Percentiles rank a stretch among this genome's conserved stretches.
phyloP scores from a whole-genome alignment of 306 rosid genomes.

The Ormosia semicastrata region DNA sequence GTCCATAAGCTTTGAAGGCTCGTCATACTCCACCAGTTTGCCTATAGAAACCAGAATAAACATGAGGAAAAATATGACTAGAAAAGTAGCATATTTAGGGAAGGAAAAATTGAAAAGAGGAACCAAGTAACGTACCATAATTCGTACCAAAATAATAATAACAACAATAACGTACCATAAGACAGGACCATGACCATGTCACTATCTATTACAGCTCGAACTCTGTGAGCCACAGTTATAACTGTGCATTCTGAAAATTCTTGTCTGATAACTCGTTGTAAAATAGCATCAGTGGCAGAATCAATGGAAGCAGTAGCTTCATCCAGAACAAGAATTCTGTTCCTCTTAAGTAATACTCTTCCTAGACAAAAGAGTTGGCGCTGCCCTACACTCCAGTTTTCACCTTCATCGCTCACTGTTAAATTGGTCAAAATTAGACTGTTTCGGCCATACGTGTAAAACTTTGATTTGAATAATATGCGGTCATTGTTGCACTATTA shows the following conservation, averaged over 20 bases:
- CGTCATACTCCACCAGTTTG: conserved; percentile 56
- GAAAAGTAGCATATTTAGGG: background rate
- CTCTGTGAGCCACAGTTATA: conserved; percentile 64
- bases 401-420: conserved; percentile 73
- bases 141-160: too few relatives aligned
- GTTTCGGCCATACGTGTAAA: background rate
- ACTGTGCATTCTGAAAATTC: conserved; percentile 66
- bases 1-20: conserved; percentile 57
- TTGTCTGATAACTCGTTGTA: conserved; percentile 54
- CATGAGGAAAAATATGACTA: background rate
- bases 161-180: background rate
- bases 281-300: conserved; percentile 54
- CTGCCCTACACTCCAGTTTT: conserved; percentile 73
- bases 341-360: conserved; percentile 61
- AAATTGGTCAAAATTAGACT: background rate
- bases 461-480: background rate
- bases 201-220: conserved; percentile 71
- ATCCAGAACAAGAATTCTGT: conserved; percentile 66
- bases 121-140: conserved; percentile 35
- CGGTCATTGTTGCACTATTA: background rate
- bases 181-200: conserved; percentile 79
- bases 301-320: conserved; percentile 82
- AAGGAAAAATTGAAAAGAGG: background rate
- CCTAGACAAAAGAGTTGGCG: conserved; percentile 71
- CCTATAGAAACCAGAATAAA: conserved; percentile 28